Conservation (phyloP, 2,329 filamentous ascomycete species). For the Ambrosiella xylebori region DNA sequence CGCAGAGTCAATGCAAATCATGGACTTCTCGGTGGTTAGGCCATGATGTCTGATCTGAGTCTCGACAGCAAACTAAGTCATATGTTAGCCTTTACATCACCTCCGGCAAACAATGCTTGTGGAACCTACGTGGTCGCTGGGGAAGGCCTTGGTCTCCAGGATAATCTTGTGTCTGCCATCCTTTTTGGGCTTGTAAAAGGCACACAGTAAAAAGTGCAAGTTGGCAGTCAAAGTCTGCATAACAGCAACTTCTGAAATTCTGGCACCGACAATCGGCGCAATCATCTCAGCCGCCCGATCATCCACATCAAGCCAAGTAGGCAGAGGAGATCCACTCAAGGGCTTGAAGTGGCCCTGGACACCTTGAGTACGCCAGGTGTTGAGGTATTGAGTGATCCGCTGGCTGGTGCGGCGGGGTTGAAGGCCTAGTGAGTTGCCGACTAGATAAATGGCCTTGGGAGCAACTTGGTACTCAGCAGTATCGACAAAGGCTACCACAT, state of each 20-base stretch:
- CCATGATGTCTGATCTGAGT: slow-evolving; percentile 57
- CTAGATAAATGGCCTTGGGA: slow-evolving; percentile 50
- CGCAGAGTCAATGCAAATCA: slow-evolving; percentile 51
- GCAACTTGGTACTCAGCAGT: background rate
- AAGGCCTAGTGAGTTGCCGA: slow-evolving; percentile 75
- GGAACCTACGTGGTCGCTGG: slow-evolving; percentile 52
- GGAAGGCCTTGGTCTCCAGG: slow-evolving; percentile 69
- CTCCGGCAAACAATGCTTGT: background rate
- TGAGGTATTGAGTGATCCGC: slow-evolving; percentile 49
- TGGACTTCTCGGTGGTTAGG: slow-evolving; percentile 42
- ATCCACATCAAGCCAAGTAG: slow-evolving; percentile 58
- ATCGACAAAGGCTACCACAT: slow-evolving; percentile 3
- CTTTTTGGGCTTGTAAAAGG: slow-evolving; percentile 54
- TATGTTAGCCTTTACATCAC: background rate
- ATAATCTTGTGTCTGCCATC: slow-evolving; percentile 50
- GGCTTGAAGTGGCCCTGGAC: slow-evolving; percentile 65
- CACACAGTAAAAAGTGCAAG: slow-evolving; percentile 61
- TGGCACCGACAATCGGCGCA: slow-evolving; percentile 52
- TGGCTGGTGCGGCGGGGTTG: slow-evolving; percentile 49
- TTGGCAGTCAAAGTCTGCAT: slow-evolving; percentile 75
- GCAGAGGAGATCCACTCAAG: slow-evolving; percentile 46
- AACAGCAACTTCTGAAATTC: slow-evolving; percentile 52
- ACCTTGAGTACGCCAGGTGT: slow-evolving; percentile 63
- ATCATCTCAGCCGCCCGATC: slow-evolving; percentile 49
- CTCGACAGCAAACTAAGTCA: slow-evolving; percentile 51